Percentiles rank a stretch among this genome's conserved stretches.
phyloP scores from a whole-genome alignment of 2,329 filamentous ascomycete species.

The Ophiostoma sp. region DNA sequence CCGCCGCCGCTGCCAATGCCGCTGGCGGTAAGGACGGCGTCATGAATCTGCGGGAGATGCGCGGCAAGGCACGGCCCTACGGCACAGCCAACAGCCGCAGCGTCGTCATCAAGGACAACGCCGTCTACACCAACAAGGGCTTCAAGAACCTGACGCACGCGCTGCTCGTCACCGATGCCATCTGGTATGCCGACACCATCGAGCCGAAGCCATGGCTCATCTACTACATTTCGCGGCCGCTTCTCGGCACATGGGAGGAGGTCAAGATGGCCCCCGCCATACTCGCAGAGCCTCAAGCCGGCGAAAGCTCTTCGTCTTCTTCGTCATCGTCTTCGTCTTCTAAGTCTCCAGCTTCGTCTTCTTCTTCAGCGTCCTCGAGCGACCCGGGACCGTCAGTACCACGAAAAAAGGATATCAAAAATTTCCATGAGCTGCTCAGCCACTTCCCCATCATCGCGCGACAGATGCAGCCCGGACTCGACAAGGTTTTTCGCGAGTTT shows the following conservation, averaged over 20 bases:
- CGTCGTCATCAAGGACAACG: slow-evolving; percentile 88
- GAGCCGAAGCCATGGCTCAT: slow-evolving; percentile 92
- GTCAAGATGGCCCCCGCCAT: slow-evolving; percentile 64
- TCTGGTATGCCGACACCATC: slow-evolving; percentile 85
- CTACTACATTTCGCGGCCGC: slow-evolving; percentile 87
- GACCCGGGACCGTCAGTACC: slow-evolving; percentile 45
- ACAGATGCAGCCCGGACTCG: slow-evolving; percentile 90
- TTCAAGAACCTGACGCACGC: slow-evolving; percentile 91
- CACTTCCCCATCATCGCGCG: slow-evolving; percentile 92
- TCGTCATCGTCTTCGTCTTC: slow-evolving; percentile 38
- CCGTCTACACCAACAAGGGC: slow-evolving; percentile 94
- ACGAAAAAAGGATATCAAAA: slow-evolving; percentile 84
- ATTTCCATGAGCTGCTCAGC: slow-evolving; percentile 81
- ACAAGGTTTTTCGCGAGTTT: slow-evolving; percentile 87
- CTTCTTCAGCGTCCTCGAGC: slow-evolving; percentile 35
- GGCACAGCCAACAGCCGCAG: slow-evolving; percentile 88
- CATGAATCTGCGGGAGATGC: slow-evolving; percentile 72
- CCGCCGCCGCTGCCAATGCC: slow-evolving; percentile 44
- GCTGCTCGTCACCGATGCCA: slow-evolving; percentile 72
- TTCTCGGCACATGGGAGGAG: slow-evolving; percentile 78
- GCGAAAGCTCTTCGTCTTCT: slow-evolving; percentile 27
- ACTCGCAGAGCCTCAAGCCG: slow-evolving; percentile 36
- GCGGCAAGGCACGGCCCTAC: slow-evolving; percentile 91
- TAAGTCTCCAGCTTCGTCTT: slow-evolving; percentile 34
- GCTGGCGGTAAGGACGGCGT: slow-evolving; percentile 52